Base-by-base conservation (phyloP, 2,329 filamentous ascomycete species). In the Colletotrichum limetticola region DNA sequence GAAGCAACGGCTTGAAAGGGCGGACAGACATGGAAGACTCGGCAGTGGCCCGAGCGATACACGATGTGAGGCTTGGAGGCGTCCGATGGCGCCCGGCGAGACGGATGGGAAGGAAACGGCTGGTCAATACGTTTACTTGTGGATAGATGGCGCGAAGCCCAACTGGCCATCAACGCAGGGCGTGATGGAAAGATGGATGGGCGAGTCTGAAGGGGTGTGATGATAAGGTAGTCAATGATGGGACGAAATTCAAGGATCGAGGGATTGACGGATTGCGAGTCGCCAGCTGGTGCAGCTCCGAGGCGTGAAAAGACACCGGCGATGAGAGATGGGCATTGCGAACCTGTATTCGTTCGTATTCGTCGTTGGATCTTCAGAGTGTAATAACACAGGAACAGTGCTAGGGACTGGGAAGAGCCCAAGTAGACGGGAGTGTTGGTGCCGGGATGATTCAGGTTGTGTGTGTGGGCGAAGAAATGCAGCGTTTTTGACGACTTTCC, bases 401-500 rank as follows among this genome's bases (percentile, higher is more conserved):
- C 37, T 16, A 42, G 14, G 37, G 5, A 42, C 6, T 42, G 2
- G 32, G 32, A 35, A 35, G 32, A 35, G 37, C 37, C 37, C 37
- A 42, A 42, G 37, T 16, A 16, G 37, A 42, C 37, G 37, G 37
- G 37, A 42, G 37, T 42, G 42, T 49, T 49, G 42, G 42, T 49
- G 42, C 42, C 42, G 19, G 42, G 19, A 49, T 49, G 42, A 49
- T 42, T 42, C 42, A 49, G 42, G 42, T 49, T n/a, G 42, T 49
- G 42, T 49, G 42, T 49, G 42, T 49, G 42, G 42, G 42, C 42
- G 42, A 49, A 49, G 42, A 49, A 49, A 11, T 49, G 42, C 19
- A 22, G 8, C 42, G n/a, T 62, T 53, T 8, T 24, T 64, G 22
- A 26, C 28, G 46, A 64, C 61, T 64, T 64, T 55, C 61, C 61